Conservation (phyloP, 306 rosid genomes). For the Medicago lupulina region DNA sequence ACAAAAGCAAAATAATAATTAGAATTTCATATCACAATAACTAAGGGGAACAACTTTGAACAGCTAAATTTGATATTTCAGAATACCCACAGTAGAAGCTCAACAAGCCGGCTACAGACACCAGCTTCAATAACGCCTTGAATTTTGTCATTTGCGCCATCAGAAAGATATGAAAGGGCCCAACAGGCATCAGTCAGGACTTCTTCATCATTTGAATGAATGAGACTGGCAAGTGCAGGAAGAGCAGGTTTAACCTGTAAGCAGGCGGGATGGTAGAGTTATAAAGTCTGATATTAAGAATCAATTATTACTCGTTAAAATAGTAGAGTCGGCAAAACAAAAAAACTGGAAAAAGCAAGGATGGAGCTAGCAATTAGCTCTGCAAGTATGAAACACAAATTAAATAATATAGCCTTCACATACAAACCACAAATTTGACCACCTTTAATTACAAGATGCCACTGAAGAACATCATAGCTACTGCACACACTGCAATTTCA, state of each 20-base stretch:
- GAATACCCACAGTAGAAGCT: conserved; percentile 75
- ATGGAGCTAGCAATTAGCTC: not conserved
- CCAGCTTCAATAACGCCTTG: conserved; percentile 90
- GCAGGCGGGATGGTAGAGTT: not conserved
- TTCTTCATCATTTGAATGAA: conserved; percentile 91
- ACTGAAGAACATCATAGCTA: conserved; percentile 1
- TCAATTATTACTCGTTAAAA: not conserved
- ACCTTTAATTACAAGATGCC: not conserved
- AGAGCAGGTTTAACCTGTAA: conserved; percentile 92
- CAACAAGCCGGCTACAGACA: conserved; percentile 89
- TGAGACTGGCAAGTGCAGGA: conserved; percentile 88
- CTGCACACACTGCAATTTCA: not conserved
- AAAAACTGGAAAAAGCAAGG: conserved; percentile 4
- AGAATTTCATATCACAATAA: conserved; percentile 23
- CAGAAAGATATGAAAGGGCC: conserved; percentile 97
- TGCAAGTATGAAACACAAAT: not conserved
- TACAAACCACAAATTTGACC: not conserved
- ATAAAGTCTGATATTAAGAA: not conserved
- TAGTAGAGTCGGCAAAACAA: not conserved
- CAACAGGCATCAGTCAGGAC: conserved; percentile 96
- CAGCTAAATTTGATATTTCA: conserved; percentile 3
- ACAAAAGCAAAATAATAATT: conserved; percentile 10
- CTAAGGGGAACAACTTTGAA: not conserved
- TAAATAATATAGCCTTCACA: conserved; percentile 14
- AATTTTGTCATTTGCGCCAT: conserved; percentile 94